Conservation (phyloP, 345 rosid genomes). For the Euphorbia pulcherrima region DNA sequence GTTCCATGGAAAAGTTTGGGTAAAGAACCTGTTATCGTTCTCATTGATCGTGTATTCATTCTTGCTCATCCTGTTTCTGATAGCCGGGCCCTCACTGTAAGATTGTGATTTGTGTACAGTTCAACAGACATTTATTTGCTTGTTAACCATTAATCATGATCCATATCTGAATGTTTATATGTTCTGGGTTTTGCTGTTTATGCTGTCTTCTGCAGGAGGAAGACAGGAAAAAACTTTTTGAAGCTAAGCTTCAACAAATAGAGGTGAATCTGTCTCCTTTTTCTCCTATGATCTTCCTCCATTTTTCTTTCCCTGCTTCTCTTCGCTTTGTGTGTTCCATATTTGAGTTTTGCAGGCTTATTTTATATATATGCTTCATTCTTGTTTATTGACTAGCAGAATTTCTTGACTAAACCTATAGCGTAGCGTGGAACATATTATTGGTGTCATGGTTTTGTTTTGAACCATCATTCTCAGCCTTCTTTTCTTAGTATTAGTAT, state of each 20-base stretch:
- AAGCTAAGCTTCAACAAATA: constrained; percentile 87
- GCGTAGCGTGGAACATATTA: background rate
- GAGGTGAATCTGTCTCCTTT: constrained; percentile 46
- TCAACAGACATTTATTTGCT: background rate
- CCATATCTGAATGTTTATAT: background rate
- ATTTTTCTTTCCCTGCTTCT: background rate
- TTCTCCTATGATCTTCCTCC: too few species aligned
- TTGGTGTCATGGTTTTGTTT: background rate
- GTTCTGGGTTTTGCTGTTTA: constrained; percentile 13
- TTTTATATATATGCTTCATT: background rate
- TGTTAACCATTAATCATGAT: constrained; percentile 16
- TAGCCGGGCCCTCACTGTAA: constrained; percentile 58
- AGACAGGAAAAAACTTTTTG: constrained; percentile 75
- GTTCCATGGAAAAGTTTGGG: constrained; percentile 99
- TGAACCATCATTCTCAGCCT: background rate
- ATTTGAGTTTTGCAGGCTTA: background rate
- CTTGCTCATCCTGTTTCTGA: constrained; percentile 77
- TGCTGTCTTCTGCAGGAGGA: constrained; percentile 51
- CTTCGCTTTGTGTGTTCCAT: background rate
- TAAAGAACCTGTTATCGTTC: constrained; percentile 92
- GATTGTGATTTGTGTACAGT: constrained; percentile 12
- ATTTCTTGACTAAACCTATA: background rate
- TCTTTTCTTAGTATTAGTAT: background rate
- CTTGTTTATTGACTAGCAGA: background rate
- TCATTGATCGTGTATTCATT: constrained; percentile 83